A percentile compares a stretch with the other conserved stretches of the same genome.
Conservation (phyloP, 441 rosid genomes). For the Hypseocharis bilobata region DNA sequence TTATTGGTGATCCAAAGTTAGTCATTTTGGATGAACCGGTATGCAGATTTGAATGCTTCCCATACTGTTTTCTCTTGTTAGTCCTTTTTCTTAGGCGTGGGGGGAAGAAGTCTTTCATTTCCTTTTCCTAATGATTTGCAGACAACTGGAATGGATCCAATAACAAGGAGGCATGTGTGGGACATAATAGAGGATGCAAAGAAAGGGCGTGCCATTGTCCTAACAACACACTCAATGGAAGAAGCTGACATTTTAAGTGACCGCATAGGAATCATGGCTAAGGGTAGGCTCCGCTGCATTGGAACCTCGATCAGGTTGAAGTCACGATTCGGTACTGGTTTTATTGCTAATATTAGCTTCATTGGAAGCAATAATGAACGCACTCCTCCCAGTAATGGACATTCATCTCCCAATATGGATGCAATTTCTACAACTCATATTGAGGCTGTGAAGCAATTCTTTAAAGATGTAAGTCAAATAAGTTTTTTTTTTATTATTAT, state of each 20-base stretch:
- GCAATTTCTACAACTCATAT: slow-evolving; percentile 24
- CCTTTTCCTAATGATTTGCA: slow-evolving; percentile 19
- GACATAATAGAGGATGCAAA: slow-evolving; percentile 77
- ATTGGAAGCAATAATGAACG: slow-evolving; percentile 30
- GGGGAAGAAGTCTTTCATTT: not conserved
- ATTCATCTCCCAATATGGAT: slow-evolving; percentile 25
- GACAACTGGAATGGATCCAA: slow-evolving; percentile 90
- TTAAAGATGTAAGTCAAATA: slow-evolving; percentile 43
- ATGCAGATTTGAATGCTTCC: slow-evolving; percentile 3
- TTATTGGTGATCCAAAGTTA: slow-evolving; percentile 78
- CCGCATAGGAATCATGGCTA: slow-evolving; percentile 88
- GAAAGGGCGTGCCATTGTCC: slow-evolving; percentile 68
- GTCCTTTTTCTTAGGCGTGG: not conserved
- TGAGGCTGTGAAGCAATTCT: slow-evolving; percentile 57
- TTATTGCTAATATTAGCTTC: slow-evolving; percentile 66
- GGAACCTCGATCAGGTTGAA: slow-evolving; percentile 84
- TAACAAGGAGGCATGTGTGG: slow-evolving; percentile 89
- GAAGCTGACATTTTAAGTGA: slow-evolving; percentile 88
- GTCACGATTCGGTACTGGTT: slow-evolving; percentile 76
- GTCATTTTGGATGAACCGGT: slow-evolving; percentile 87
- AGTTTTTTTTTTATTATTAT: not conserved
- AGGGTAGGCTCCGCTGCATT: slow-evolving; percentile 79
- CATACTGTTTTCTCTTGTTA: not conserved
- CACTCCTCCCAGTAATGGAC: slow-evolving; percentile 29
- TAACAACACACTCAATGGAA: slow-evolving; percentile 94